Percentiles rank a stretch among this genome's conserved stretches.
Evolutionary conservation across 805 yeast genomes (phyloP).

Genomic region (Danielia reshetovae): DNA sequence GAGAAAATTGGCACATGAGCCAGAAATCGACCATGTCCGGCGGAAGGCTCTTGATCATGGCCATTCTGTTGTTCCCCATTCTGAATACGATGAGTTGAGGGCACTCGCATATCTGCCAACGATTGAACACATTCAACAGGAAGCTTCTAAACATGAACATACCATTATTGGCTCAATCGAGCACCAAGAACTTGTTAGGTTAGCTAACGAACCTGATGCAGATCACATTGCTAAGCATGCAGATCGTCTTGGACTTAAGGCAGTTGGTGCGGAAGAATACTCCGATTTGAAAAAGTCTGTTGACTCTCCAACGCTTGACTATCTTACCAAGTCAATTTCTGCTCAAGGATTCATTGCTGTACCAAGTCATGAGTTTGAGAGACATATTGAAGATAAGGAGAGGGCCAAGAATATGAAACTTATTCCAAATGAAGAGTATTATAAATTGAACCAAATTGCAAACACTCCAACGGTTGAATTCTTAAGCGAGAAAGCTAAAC

Average conservation of each 20-base stretch:
- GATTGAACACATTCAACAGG: constrained; percentile 7
- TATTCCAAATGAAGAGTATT: constrained; percentile 16
- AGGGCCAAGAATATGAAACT: constrained; percentile 25
- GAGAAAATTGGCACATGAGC: constrained; percentile 6
- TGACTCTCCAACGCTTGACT: constrained; percentile 20
- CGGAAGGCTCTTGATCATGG: constrained; percentile 9
- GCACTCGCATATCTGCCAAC: constrained; percentile 9
- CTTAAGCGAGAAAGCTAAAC: constrained; percentile 14
- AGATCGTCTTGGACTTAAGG: constrained; percentile 12
- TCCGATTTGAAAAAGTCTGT: constrained; percentile 8
- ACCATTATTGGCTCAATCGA: constrained; percentile 4
- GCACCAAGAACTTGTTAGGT: constrained; percentile 3
- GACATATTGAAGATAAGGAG: constrained; percentile 25
- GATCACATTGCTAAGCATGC: constrained; percentile 22
- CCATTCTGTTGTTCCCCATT: constrained; percentile 5
- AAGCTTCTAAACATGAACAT: constrained; percentile 7
- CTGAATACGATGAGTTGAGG: constrained; percentile 7
- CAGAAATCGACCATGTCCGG: constrained; percentile 9
- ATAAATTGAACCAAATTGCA: constrained; percentile 8
- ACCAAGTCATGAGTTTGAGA: constrained; percentile 15
- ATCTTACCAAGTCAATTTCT: constrained; percentile 12
- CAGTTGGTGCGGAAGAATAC: constrained; percentile 17
- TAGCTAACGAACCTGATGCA: constrained; percentile 22
- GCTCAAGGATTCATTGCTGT: constrained; percentile 16
- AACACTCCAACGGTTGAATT: constrained; percentile 12